Percentiles rank a stretch among this genome's conserved stretches.
Evolutionary conservation across 2,329 filamentous ascomycete species (phyloP).

Genomic region (Dothiorella sarmentorum): DNA sequence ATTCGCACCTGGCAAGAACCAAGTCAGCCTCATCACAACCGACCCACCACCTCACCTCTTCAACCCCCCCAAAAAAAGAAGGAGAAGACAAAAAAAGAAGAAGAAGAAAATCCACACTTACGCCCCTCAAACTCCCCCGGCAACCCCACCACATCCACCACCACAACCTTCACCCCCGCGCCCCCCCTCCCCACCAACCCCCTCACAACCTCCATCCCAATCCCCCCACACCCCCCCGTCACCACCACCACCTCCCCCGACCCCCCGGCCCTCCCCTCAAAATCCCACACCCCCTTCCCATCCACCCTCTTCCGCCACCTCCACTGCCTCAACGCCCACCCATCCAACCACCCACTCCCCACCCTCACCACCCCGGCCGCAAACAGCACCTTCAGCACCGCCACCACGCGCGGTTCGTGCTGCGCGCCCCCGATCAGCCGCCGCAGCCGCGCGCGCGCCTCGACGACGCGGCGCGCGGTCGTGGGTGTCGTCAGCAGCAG

Average conservation of each 20-base stretch:
- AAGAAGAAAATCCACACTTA: slow-evolving; percentile 22
- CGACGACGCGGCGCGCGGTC: neutral
- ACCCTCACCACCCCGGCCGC: slow-evolving; percentile 31
- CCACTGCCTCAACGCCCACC: slow-evolving; percentile 33
- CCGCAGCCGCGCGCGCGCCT: neutral
- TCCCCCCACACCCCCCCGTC: slow-evolving; percentile 30
- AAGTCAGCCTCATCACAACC: neutral
- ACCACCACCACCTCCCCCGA: slow-evolving; percentile 27
- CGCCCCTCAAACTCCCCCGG: slow-evolving; percentile 25
- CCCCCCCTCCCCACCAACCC: slow-evolving; percentile 40
- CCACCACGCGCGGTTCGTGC: slow-evolving; percentile 20
- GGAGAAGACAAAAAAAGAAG: neutral
- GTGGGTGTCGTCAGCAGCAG: neutral
- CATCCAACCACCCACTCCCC: slow-evolving; percentile 29
- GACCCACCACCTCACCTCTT: neutral
- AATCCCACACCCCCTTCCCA: neutral
- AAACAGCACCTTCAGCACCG: slow-evolving; percentile 31
- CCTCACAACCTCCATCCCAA: slow-evolving; percentile 32
- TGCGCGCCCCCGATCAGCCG: neutral
- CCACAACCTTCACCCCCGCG: slow-evolving; percentile 33
- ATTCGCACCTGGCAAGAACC: slow-evolving; percentile 19
- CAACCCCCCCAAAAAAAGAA: neutral
- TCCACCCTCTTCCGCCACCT: neutral
- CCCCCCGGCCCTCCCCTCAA: neutral
- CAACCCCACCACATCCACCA: slow-evolving; percentile 25